Evolutionary conservation across 495 filamentous ascomycete species (phyloP).

Genomic region (Copromyces sp.): DNA sequence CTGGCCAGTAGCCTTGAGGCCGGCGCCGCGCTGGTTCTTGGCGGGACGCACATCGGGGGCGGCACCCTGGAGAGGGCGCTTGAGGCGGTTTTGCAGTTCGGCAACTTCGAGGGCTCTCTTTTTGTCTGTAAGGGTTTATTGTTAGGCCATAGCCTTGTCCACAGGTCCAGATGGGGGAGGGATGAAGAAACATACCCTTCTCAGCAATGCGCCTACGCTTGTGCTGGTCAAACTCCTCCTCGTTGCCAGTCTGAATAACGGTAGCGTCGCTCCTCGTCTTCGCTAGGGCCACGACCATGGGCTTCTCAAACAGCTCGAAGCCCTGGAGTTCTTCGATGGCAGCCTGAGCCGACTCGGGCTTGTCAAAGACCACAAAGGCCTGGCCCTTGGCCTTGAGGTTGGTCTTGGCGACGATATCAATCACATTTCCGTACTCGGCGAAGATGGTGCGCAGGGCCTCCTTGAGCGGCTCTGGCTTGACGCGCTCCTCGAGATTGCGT

Average conservation of each 20-base stretch:
- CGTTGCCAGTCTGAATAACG: constrained; percentile 58
- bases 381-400: constrained; percentile 91
- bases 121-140: constrained; percentile 49
- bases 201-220: constrained; percentile 79
- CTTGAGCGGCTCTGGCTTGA: constrained; percentile 72
- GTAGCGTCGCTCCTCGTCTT: constrained; percentile 82
- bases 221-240: constrained; percentile 78
- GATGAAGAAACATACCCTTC: constrained; percentile 56
- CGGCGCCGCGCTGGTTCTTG: constrained; percentile 66
- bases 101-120: constrained; percentile 80
- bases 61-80: constrained; percentile 51
- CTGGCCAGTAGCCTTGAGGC: constrained; percentile 68
- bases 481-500: constrained; percentile 85
- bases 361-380: constrained; percentile 91
- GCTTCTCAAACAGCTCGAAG: constrained; percentile 89
- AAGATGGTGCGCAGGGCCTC: constrained; percentile 70
- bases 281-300: constrained; percentile 81
- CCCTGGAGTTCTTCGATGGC: constrained; percentile 88
- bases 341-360: constrained; percentile 57
- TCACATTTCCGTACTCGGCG: constrained; percentile 77
- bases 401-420: constrained; percentile 87
- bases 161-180: not conserved
- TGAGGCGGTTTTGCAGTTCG: constrained; percentile 74
- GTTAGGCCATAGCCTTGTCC: not conserved
- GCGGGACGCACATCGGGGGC: constrained; percentile 50